Evolutionary conservation across 441 rosid genomes (phyloP).

Genomic region (Gossypium schwendimanii): DNA sequence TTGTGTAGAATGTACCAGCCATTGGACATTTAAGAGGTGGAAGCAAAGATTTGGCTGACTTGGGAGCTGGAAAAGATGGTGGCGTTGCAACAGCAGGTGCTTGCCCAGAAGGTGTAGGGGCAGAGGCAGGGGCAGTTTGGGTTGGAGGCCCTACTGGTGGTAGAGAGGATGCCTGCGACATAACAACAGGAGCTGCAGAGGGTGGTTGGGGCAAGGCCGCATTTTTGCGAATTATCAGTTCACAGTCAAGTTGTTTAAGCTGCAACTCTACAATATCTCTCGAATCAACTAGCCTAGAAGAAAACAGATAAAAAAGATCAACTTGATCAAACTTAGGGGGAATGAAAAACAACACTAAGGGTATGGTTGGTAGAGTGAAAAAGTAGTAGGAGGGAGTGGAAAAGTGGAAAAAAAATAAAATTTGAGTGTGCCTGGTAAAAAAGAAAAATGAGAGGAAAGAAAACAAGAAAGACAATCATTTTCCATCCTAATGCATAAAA

Average conservation of each 20-base stretch:
- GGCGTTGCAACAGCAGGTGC: constrained; percentile 33
- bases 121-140: constrained; percentile 16
- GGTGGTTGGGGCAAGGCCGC: constrained; percentile 69
- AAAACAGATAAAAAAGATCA: constrained; percentile 8
- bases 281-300: constrained; percentile 76
- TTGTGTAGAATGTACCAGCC: constrained; percentile 83
- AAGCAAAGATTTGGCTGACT: constrained; percentile 50
- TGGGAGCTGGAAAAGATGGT: constrained; percentile 34
- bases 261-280: constrained; percentile 81
- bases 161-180: constrained; percentile 46
- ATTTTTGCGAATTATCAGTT: constrained; percentile 63
- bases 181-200: constrained; percentile 38
- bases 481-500: too few relatives aligned
- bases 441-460: too few relatives aligned
- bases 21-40: constrained; percentile 79
- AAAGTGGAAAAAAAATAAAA: too few relatives aligned
- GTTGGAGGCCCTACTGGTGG: constrained; percentile 26
- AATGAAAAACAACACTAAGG: background rate
- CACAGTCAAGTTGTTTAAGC: constrained; percentile 74
- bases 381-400: too few relatives aligned
- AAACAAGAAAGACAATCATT: too few relatives aligned
- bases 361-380: too few relatives aligned
- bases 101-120: constrained; percentile 26
- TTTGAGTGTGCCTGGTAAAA: too few relatives aligned
- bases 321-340: background rate